These are phyloP conservation scores for Hyphodiscus sp. DNA, from an alignment of 2,329 filamentous ascomycete species.

Conservation along the genomic window DNA sequence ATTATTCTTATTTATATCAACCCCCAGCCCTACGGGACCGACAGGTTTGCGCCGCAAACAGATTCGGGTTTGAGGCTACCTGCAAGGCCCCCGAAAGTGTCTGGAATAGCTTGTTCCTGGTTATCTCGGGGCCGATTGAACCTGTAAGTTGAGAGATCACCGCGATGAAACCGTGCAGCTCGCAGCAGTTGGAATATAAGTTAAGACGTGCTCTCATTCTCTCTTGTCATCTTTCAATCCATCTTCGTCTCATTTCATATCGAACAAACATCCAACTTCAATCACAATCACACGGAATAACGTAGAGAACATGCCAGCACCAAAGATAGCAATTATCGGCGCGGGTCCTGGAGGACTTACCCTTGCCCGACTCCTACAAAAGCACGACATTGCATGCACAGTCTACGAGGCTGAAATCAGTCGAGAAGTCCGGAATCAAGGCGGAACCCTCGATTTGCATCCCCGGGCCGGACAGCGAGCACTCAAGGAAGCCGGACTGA, in stretches of 20 bases:
- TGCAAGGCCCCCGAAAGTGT: background rate
- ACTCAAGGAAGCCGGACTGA: constrained; percentile 27
- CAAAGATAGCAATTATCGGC: constrained; percentile 18
- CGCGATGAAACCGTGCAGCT: background rate
- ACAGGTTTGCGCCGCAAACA: background rate
- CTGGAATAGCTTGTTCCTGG: background rate
- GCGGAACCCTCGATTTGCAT: constrained; percentile 44
- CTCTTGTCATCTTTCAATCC: background rate
- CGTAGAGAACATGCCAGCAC: constrained; percentile 4
- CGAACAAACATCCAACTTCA: background rate
- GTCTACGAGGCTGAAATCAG: constrained; percentile 29
- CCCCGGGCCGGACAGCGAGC: constrained; percentile 27
- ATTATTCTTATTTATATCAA: background rate
- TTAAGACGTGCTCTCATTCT: background rate
- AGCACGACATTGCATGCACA: constrained; percentile 20
- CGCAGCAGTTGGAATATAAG: background rate
- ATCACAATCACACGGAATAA: background rate
- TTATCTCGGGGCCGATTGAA: background rate
- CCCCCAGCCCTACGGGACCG: background rate
- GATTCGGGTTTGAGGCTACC: background rate
- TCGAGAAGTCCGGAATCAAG: constrained; percentile 12
- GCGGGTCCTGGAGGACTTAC: constrained; percentile 18
- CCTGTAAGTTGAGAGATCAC: background rate
- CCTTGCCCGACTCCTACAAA: constrained; percentile 17
- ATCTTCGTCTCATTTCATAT: background rate